A percentile compares a stretch with the other conserved stretches of the same genome.
These are phyloP conservation scores for Raphidocelis subcapitata DNA, from an alignment of 139 green algal species.

Conservation along the genomic window DNA sequence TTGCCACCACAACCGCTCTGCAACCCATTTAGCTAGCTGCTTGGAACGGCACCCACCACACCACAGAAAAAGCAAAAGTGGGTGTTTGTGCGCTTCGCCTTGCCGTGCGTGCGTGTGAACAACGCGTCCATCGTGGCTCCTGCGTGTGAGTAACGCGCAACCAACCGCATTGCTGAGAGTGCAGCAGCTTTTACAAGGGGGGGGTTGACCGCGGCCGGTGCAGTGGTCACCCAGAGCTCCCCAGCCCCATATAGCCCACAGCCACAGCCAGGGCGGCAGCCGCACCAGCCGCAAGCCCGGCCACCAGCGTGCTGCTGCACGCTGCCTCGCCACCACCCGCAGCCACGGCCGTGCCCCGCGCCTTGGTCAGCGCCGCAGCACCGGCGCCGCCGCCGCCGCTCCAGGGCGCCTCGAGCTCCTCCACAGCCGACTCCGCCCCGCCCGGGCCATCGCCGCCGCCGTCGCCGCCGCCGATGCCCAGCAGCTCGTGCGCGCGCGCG, in stretches of 20 bases:
- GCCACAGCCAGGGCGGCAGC: slow-evolving; percentile 23
- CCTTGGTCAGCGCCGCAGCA: not conserved
- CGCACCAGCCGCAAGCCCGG: slow-evolving; percentile 16
- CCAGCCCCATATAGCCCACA: slow-evolving; percentile 14
- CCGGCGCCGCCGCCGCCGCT: not conserved
- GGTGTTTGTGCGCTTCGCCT: too few species aligned
- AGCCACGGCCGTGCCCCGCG: not conserved
- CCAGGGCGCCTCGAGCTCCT: slow-evolving; percentile 4
- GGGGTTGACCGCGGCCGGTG: too few species aligned
- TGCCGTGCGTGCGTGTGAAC: too few species aligned
- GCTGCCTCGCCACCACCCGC: not conserved
- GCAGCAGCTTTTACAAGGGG: too few species aligned
- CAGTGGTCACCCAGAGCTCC: too few species aligned
- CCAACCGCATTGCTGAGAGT: too few species aligned
- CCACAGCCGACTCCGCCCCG: not conserved
- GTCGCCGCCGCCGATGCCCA: slow-evolving; percentile 3
- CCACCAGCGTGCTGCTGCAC: slow-evolving; percentile 20
- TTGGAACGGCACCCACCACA: too few species aligned
- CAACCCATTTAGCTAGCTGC: too few species aligned
- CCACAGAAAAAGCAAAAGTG: too few species aligned
- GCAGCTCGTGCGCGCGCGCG: slow-evolving; percentile 12
- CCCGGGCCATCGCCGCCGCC: not conserved
- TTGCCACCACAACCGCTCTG: too few species aligned
- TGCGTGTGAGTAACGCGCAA: too few species aligned
- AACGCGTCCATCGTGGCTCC: too few species aligned